These are phyloP conservation scores for Daldinia caldariorum DNA, from an alignment of 495 filamentous ascomycete species.

Conservation along the genomic window DNA sequence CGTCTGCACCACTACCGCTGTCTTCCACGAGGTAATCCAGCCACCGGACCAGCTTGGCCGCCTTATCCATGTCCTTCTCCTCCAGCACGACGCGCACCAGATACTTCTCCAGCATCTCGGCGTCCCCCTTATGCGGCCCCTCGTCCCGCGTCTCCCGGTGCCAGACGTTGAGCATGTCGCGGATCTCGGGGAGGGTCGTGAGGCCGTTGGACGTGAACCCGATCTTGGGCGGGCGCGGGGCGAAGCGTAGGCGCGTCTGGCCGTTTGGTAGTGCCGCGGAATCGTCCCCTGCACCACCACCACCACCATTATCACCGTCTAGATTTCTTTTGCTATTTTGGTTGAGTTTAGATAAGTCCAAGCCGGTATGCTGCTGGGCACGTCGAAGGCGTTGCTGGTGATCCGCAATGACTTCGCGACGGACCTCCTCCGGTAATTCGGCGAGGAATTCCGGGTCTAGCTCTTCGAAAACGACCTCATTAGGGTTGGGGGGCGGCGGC, in stretches of 20 bases:
- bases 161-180: slow-evolving; percentile 69
- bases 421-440: slow-evolving; percentile 82
- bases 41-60: slow-evolving; percentile 73
- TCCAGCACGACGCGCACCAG: slow-evolving; percentile 72
- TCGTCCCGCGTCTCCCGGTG: slow-evolving; percentile 69
- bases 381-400: slow-evolving; percentile 67
- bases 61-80: slow-evolving; percentile 81
- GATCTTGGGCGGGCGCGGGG: slow-evolving; percentile 47
- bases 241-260: slow-evolving; percentile 52
- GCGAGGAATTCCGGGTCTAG: slow-evolving; percentile 78
- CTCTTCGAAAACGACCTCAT: slow-evolving; percentile 49
- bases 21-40: slow-evolving; percentile 75
- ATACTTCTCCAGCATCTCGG: slow-evolving; percentile 74
- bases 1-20: neutral
- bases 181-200: slow-evolving; percentile 47
- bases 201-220: slow-evolving; percentile 43
- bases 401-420: slow-evolving; percentile 78
- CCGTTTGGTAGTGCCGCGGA: slow-evolving; percentile 20
- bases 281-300: neutral
- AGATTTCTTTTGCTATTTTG: slow-evolving; percentile 7
- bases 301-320: slow-evolving; percentile 19
- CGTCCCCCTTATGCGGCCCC: slow-evolving; percentile 80
- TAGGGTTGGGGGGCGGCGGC: slow-evolving; percentile 29
- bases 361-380: slow-evolving; percentile 47
- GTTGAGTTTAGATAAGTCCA: slow-evolving; percentile 38